A percentile compares a stretch with the other conserved stretches of the same genome.
phyloP scores from a whole-genome alignment of 495 filamentous ascomycete species.

The Penicillium subrubescens region DNA sequence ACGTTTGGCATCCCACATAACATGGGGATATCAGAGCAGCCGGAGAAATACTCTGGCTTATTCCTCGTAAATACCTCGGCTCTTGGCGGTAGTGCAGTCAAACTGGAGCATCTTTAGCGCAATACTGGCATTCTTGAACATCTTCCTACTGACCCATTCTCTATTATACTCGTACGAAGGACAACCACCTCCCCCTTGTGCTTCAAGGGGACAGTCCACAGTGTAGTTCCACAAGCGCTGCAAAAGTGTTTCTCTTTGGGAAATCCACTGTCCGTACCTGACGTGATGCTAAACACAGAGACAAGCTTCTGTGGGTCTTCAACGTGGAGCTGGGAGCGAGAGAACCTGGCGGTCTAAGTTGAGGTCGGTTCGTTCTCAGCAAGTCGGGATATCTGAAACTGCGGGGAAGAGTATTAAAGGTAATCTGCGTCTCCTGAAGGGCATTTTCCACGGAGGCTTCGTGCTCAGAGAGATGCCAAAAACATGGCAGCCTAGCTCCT shows the following conservation, averaged over 20 bases:
- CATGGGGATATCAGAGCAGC: background rate
- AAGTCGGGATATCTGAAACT: background rate
- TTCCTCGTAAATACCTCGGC: background rate
- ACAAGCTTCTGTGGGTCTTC: constrained; percentile 1
- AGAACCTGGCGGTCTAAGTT: background rate
- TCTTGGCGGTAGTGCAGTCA: background rate
- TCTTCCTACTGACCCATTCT: background rate
- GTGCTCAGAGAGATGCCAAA: background rate
- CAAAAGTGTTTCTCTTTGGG: background rate
- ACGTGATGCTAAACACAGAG: background rate
- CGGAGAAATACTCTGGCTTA: background rate
- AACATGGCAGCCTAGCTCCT: background rate
- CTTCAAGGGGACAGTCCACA: background rate
- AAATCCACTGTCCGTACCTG: background rate
- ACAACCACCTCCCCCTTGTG: background rate
- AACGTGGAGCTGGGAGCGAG: background rate
- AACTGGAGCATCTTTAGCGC: background rate
- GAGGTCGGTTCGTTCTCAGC: background rate
- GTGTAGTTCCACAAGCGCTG: background rate
- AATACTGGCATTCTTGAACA: background rate
- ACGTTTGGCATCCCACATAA: background rate
- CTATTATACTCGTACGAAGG: background rate
- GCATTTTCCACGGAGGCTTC: too few relatives aligned
- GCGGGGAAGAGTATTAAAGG: background rate
- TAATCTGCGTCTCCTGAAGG: too few relatives aligned